Percentiles rank a stretch among this genome's conserved stretches.
phyloP scores from a whole-genome alignment of 192 early-diverging fungal species.

The Hyaloraphidium curvatum region DNA sequence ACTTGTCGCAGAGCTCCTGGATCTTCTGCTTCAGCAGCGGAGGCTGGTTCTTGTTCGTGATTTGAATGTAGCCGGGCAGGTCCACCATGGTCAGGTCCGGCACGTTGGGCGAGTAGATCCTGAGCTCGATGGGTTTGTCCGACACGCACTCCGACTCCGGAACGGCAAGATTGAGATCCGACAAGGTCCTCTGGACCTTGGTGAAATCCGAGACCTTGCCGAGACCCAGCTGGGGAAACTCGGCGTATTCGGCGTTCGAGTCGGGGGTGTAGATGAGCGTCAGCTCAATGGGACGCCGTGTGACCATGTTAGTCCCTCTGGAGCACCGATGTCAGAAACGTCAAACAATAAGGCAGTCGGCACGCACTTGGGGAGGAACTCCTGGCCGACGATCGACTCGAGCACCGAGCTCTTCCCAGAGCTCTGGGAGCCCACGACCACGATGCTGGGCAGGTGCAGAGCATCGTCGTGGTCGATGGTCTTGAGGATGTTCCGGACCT shows the following conservation, averaged over 20 bases:
- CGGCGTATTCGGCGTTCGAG: conserved; percentile 55
- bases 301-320: conserved; percentile 59
- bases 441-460: conserved; percentile 71
- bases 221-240: conserved; percentile 64
- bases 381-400: conserved; percentile 68
- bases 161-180: conserved; percentile 88
- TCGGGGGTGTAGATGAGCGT: conserved; percentile 67
- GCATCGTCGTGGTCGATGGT: conserved; percentile 55
- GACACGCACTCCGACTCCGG: conserved; percentile 80
- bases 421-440: conserved; percentile 68
- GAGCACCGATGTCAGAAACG: no score
- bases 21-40: conserved; percentile 55
- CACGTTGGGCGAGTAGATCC: conserved; percentile 65
- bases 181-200: conserved; percentile 79
- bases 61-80: conserved; percentile 70
- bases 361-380: conserved; percentile 62
- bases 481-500: conserved; percentile 83
- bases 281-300: conserved; percentile 62
- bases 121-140: conserved; percentile 60
- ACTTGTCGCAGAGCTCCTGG: conserved; percentile 62
- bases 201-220: conserved; percentile 78
- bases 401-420: conserved; percentile 74
- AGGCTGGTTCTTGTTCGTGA: conserved; percentile 65
- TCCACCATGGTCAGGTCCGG: conserved; percentile 71
- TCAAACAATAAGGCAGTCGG: no score